Conservation (phyloP, 805 yeast genomes). For the Priceomyces melissophilus region DNA sequence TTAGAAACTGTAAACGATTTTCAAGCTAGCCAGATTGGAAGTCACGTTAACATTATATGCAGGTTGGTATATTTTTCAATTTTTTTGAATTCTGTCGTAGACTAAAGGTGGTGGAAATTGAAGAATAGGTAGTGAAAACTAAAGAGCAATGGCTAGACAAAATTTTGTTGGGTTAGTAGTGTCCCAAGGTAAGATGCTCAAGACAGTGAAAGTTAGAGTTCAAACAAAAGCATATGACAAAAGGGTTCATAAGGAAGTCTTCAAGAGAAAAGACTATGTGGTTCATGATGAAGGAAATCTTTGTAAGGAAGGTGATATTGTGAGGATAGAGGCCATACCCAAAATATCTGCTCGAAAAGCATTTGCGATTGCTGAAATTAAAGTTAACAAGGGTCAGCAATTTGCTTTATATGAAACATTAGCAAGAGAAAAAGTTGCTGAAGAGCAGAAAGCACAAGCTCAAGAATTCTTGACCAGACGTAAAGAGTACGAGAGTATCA, state of each 20-base stretch:
- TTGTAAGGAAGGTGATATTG: constrained; percentile 93
- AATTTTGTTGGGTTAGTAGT: constrained; percentile 89
- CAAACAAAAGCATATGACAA: constrained; percentile 72
- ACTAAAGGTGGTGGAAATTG: not conserved
- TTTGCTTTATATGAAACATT: constrained; percentile 74
- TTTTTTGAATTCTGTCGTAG: not conserved
- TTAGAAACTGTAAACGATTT: no score
- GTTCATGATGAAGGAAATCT: constrained; percentile 93
- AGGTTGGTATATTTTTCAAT: not conserved
- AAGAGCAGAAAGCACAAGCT: constrained; percentile 62
- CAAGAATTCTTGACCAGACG: constrained; percentile 51
- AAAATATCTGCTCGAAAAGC: constrained; percentile 78
- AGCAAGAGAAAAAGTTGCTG: constrained; percentile 62
- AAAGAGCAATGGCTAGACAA: constrained; percentile 72
- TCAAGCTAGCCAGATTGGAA: no score
- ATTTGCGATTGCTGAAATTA: constrained; percentile 90
- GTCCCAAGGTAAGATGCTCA: constrained; percentile 94
- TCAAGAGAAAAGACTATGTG: constrained; percentile 75
- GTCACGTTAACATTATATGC: no score
- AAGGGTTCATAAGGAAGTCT: constrained; percentile 67
- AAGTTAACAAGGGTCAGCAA: constrained; percentile 86
- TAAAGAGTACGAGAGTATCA: constrained; percentile 19
- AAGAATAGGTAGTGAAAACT: not conserved
- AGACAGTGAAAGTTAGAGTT: constrained; percentile 91
- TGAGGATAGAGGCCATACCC: constrained; percentile 85